A percentile compares a stretch with the other conserved stretches of the same genome.
Evolutionary conservation across 192 early-diverging fungal species (phyloP).

Genomic region (Coemansia reversa): DNA sequence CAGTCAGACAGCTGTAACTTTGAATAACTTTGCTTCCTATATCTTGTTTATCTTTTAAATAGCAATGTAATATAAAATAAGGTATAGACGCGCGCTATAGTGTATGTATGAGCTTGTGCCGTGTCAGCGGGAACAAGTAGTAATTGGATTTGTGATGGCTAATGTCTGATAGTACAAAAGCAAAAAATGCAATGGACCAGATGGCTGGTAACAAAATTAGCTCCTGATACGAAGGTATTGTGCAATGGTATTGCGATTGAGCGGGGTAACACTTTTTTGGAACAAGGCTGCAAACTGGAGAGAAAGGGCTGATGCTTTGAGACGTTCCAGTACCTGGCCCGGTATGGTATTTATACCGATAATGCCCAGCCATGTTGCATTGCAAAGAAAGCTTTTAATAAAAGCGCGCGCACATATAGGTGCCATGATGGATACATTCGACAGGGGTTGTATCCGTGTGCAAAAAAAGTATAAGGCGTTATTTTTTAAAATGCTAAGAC

Average conservation of each 20-base stretch:
- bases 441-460: slow-evolving; percentile 6
- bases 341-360: slow-evolving; percentile 1
- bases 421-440: slow-evolving; percentile 7
- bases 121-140: not conserved
- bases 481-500: slow-evolving; percentile 1
- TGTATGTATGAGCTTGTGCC: not conserved
- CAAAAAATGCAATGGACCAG: not conserved
- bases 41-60: not conserved
- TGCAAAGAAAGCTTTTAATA: slow-evolving; percentile 20
- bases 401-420: slow-evolving; percentile 21
- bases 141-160: not conserved
- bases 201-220: slow-evolving; percentile 7
- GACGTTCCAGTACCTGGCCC: not conserved
- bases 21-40: not conserved
- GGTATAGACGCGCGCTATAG: not conserved
- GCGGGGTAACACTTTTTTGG: not conserved
- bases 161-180: not conserved
- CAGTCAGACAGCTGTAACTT: not conserved
- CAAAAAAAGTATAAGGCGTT: slow-evolving; percentile 6
- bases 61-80: not conserved
- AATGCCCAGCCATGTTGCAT: slow-evolving; percentile 1
- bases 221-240: not conserved
- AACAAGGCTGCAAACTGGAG: not conserved
- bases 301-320: not conserved
- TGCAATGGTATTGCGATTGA: not conserved